A percentile compares a stretch with the other conserved stretches of the same genome.
These are phyloP conservation scores for Pichia kudriavzevii DNA, from an alignment of 1,139 yeast species.

Conservation along the genomic window DNA sequence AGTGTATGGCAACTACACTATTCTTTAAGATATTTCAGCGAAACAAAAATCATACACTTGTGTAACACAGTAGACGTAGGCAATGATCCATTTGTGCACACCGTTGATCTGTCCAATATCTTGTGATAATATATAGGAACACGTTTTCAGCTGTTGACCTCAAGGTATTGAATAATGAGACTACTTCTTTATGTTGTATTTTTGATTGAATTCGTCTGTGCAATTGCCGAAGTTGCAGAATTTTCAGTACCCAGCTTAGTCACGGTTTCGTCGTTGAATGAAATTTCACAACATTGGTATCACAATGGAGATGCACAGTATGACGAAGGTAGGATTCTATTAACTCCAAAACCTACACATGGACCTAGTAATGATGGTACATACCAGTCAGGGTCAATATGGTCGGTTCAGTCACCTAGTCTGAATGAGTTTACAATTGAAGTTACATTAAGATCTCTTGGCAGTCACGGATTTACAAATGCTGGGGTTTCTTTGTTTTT, in stretches of 20 bases:
- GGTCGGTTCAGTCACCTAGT: constrained; percentile 33
- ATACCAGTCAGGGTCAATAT: constrained; percentile 39
- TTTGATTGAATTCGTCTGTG: not conserved
- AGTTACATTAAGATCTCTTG: constrained; percentile 52
- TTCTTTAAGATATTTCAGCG: too few relatives aligned
- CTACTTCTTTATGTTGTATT: not conserved
- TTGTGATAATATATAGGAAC: too few relatives aligned
- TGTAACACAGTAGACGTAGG: too few relatives aligned
- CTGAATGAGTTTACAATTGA: constrained; percentile 53
- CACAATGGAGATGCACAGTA: constrained; percentile 29
- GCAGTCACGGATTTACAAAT: constrained; percentile 34
- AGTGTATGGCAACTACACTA: too few relatives aligned
- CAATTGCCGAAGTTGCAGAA: constrained; percentile 20
- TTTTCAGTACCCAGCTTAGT: constrained; percentile 34
- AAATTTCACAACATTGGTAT: constrained; percentile 28
- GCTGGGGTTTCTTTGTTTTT: constrained; percentile 53
- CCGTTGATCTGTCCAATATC: too few relatives aligned
- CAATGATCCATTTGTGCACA: too few relatives aligned
- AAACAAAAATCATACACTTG: too few relatives aligned
- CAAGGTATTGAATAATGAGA: too few relatives aligned
- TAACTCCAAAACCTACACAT: constrained; percentile 34
- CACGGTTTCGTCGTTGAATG: constrained; percentile 20
- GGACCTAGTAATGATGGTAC: constrained; percentile 16
- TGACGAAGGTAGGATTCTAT: constrained; percentile 36
- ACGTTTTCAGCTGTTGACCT: too few relatives aligned